Percentiles rank a stretch among this genome's conserved stretches.
These are phyloP conservation scores for Lactifluus pinguis DNA, from an alignment of 768 basidiomycete species.

Conservation along the genomic window DNA sequence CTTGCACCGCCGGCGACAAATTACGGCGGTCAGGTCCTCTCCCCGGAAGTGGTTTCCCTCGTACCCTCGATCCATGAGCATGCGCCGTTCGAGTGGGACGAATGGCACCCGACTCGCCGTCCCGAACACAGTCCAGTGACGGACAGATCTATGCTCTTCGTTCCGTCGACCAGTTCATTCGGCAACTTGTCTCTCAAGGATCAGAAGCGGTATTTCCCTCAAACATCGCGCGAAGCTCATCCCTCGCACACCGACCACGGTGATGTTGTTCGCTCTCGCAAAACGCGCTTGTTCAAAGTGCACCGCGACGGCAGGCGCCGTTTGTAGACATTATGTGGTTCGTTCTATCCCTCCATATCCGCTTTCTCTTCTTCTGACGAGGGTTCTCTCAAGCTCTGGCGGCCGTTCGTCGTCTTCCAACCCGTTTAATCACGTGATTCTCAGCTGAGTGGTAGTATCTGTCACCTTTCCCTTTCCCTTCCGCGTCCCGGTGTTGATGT, in stretches of 20 bases:
- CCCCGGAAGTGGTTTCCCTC: background rate
- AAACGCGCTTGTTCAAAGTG: background rate
- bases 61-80: conserved; percentile 3
- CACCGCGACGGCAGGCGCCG: background rate
- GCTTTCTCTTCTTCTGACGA: too few relatives aligned
- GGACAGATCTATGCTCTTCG: background rate
- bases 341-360: too few relatives aligned
- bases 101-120: background rate
- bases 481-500: conserved; percentile 7
- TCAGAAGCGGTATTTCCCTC: conserved; percentile 1
- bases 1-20: conserved; percentile 9
- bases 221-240: background rate
- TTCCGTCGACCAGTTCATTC: background rate
- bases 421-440: background rate
- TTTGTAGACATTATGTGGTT: too few relatives aligned
- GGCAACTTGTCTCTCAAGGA: conserved; percentile 2
- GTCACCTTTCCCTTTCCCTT: background rate
- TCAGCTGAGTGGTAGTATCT: conserved; percentile 9
- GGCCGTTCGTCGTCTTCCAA: too few relatives aligned
- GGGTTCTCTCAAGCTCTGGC: too few relatives aligned
- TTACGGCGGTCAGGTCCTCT: background rate
- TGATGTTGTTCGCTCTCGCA: background rate
- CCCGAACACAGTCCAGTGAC: background rate
- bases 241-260: background rate
- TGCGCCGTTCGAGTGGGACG: conserved; percentile 4